These are phyloP conservation scores for Lodderomyces metapsilosis DNA, from an alignment of 1,139 yeast genomes.

Conservation along the genomic window DNA sequence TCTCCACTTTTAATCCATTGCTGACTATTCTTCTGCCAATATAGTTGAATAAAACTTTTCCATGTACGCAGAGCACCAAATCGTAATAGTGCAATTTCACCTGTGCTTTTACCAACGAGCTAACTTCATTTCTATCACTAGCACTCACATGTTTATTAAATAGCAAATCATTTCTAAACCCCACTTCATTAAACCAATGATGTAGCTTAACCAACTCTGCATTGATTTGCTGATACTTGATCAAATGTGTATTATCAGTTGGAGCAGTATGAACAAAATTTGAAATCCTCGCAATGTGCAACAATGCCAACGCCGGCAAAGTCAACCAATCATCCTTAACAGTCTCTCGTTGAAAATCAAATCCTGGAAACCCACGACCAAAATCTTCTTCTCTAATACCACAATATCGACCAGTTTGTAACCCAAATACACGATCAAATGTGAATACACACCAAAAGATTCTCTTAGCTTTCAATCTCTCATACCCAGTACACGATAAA, in stretches of 20 bases:
- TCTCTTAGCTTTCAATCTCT: slow-evolving; percentile 48
- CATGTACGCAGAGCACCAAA: slow-evolving; percentile 36
- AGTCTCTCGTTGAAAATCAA: slow-evolving; percentile 27
- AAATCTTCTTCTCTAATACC: slow-evolving; percentile 41
- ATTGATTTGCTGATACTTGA: slow-evolving; percentile 36
- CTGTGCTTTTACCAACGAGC: slow-evolving; percentile 33
- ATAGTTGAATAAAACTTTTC: slow-evolving; percentile 33
- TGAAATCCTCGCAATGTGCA: slow-evolving; percentile 42
- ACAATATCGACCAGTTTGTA: slow-evolving; percentile 54
- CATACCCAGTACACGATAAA: slow-evolving; percentile 37
- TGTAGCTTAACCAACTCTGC: slow-evolving; percentile 29
- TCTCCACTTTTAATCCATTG: slow-evolving; percentile 32
- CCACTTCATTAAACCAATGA: slow-evolving; percentile 37
- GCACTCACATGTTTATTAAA: slow-evolving; percentile 18
- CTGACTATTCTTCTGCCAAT: slow-evolving; percentile 33
- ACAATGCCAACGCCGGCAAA: slow-evolving; percentile 47
- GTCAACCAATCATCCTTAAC: slow-evolving; percentile 55
- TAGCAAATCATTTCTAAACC: slow-evolving; percentile 33
- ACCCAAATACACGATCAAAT: slow-evolving; percentile 53
- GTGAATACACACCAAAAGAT: slow-evolving; percentile 60
- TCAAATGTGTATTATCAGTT: slow-evolving; percentile 26
- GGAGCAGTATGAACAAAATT: slow-evolving; percentile 32
- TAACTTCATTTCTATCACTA: slow-evolving; percentile 8
- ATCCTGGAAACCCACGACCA: slow-evolving; percentile 32
- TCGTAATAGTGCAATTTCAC: slow-evolving; percentile 45